A percentile compares a stretch with the other conserved stretches of the same genome.
These are phyloP conservation scores for Septoria petroselini DNA, from an alignment of 2,329 filamentous ascomycete genomes.

Conservation along the genomic window DNA sequence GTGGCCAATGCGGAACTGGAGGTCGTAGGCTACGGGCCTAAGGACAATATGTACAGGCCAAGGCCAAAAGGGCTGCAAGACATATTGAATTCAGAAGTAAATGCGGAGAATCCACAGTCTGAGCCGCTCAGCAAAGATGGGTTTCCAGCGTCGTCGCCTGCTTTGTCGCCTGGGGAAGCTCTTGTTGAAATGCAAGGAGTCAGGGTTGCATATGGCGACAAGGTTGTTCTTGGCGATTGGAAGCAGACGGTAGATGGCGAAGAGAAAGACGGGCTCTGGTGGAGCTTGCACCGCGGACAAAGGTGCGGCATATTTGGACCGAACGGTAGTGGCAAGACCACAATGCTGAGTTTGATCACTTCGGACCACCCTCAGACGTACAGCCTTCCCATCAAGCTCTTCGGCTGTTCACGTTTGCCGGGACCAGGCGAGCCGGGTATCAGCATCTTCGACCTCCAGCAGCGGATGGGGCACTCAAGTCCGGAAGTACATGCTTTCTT, in stretches of 20 bases:
- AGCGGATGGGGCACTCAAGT: slow-evolving; percentile 85
- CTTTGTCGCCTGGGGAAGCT: slow-evolving; percentile 56
- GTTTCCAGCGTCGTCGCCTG: slow-evolving; percentile 26
- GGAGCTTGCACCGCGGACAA: slow-evolving; percentile 78
- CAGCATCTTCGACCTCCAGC: slow-evolving; percentile 89
- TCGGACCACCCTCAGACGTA: slow-evolving; percentile 97
- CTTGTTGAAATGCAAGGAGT: slow-evolving; percentile 87
- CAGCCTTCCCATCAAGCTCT: slow-evolving; percentile 79
- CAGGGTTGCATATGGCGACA: slow-evolving; percentile 73
- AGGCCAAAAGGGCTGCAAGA: not conserved
- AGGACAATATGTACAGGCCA: slow-evolving; percentile 42
- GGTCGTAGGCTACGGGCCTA: slow-evolving; percentile 63
- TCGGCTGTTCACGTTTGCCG: slow-evolving; percentile 77
- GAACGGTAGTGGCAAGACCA: slow-evolving; percentile 94
- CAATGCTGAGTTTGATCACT: slow-evolving; percentile 83
- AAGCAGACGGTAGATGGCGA: slow-evolving; percentile 54
- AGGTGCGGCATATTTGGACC: slow-evolving; percentile 91
- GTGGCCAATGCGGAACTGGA: slow-evolving; percentile 67
- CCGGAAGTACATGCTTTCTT: slow-evolving; percentile 94
- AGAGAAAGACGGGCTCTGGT: slow-evolving; percentile 62
- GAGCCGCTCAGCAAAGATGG: slow-evolving; percentile 34
- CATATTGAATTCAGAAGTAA: not conserved
- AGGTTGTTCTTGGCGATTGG: slow-evolving; percentile 79
- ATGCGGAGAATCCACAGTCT: not conserved
- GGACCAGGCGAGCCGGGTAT: slow-evolving; percentile 68